Evolutionary conservation across 495 filamentous ascomycete species (phyloP).

Genomic region (Lasiosphaeriaceae sp.): DNA sequence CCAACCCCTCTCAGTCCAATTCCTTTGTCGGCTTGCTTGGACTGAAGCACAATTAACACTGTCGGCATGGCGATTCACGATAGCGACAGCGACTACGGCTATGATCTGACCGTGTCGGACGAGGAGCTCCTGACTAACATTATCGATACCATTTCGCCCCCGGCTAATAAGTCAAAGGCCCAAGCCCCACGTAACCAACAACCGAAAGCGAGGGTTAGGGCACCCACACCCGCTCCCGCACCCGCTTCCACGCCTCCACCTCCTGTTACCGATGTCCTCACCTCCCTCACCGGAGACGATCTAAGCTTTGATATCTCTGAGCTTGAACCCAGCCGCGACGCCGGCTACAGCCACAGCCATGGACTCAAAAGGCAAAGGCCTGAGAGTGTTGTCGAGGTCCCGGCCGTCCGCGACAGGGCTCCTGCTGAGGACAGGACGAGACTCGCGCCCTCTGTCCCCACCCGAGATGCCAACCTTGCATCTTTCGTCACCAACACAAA

Average conservation of each 20-base stretch:
- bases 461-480: slow-evolving; percentile 1
- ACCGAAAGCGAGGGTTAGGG: background rate
- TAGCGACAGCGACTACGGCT: slow-evolving; percentile 63
- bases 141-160: slow-evolving; percentile 17
- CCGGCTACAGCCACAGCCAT: slow-evolving; percentile 5
- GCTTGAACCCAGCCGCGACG: slow-evolving; percentile 4
- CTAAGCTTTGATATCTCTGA: slow-evolving; percentile 23
- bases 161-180: slow-evolving; percentile 2
- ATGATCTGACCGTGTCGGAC: slow-evolving; percentile 65
- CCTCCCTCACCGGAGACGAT: slow-evolving; percentile 15
- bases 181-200: background rate
- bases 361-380: background rate
- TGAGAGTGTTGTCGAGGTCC: background rate
- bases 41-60: background rate
- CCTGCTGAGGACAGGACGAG: background rate
- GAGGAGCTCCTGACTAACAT: slow-evolving; percentile 28
- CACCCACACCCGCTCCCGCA: background rate
- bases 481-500: slow-evolving; percentile 18
- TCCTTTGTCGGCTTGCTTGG: background rate
- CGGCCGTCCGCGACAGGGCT: background rate
- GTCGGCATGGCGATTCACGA: slow-evolving; percentile 3
- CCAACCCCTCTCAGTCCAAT: too few relatives aligned
- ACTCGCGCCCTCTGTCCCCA: slow-evolving; percentile 12
- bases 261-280: slow-evolving; percentile 10
- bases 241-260: background rate